phyloP scores from a whole-genome alignment of 2,329 filamentous ascomycete species.

The Talaromyces sp. region DNA sequence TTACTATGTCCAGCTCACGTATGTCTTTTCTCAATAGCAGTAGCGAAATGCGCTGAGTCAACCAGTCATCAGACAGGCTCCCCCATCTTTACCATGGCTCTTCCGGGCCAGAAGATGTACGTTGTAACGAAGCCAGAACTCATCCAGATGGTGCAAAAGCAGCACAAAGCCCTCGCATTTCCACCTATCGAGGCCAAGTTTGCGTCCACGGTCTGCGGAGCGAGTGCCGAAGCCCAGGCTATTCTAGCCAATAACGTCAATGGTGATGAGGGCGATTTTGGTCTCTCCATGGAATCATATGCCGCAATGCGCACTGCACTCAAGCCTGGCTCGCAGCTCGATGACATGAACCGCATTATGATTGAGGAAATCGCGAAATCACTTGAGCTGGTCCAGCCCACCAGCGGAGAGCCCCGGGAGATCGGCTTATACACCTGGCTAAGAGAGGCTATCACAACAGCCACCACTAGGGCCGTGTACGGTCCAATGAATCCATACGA shows the following conservation, averaged over 20 bases:
- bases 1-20: background rate
- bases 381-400: background rate
- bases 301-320: background rate
- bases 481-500: background rate
- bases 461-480: background rate
- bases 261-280: background rate
- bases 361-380: background rate
- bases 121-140: background rate
- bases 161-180: background rate
- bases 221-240: background rate
- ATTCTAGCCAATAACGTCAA: background rate
- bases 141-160: background rate
- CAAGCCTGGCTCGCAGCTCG: background rate
- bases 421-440: background rate
- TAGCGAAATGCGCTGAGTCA: too few species aligned
- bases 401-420: background rate
- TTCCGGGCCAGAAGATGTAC: background rate
- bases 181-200: background rate
- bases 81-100: background rate
- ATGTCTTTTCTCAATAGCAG: too few species aligned
- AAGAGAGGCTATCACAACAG: background rate
- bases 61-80: too few species aligned
- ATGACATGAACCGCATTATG: background rate
- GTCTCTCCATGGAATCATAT: background rate
- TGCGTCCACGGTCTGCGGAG: background rate